Evolutionary conservation across 306 rosid genomes (phyloP), one percentile per base, ranked within the genome.

Genomic region (Carpinus fangiana): DNA sequence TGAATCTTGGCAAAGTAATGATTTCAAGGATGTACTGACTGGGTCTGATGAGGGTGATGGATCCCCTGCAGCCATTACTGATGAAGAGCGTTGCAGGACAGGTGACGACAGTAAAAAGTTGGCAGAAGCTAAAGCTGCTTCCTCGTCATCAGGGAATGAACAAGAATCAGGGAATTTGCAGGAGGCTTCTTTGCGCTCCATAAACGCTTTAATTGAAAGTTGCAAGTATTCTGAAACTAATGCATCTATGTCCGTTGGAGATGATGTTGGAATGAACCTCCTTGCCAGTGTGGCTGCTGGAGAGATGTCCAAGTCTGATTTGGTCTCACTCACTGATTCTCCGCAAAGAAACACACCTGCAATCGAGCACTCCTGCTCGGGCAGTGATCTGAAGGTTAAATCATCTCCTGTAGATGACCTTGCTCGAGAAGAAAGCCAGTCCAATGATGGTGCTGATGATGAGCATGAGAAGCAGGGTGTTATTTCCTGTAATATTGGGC

Each of bases 251-350:
- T 80, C 86, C 11, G 82, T 83, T 18, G 87, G 88, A 54, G 98
- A 93, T 87, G 93, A 87, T 80, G 88, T 82, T 51, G 98, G 98
- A 71, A 93, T 93, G 97, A 91, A 93, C 82, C 86, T 93, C 78
- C 93, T 93, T 80, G 98, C 98, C 65, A 93, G 93, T n/a, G 98
- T 93, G 78, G 98, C 98, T 62, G 83, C 98, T 47, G 94, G 91
- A 65, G 95, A 91, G 82, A 84, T 93, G 26, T 84, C 84, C 14
- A 91, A 88, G 75, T 91, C 94, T 50, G 89, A 82, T 26, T 76
- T 81, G 83, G 81, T 73, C 13, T 86, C 90, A 7, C 90, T 94
- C 6, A 69, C 83, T 69, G 81, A 77, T 82, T 93, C 97, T 61
- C 98, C 94, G 0, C 85, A 76, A 77, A 85, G 86, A 76, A 86